Percentiles rank a stretch among this genome's conserved stretches.
Conservation (phyloP, 1,284 basidiomycete species). For the Naganishia sp. region DNA sequence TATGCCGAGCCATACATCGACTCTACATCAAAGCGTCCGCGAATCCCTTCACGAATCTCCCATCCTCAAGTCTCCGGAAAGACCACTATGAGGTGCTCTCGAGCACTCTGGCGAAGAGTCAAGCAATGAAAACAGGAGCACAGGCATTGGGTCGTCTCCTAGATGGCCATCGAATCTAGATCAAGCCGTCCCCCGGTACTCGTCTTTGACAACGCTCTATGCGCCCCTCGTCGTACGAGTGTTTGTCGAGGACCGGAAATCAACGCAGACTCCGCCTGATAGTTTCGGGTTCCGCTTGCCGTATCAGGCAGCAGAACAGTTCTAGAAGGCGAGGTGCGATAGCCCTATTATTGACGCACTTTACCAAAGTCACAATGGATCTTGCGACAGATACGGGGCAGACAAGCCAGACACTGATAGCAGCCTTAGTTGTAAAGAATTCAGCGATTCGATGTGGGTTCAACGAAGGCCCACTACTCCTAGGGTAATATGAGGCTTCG, state of each 20-base stretch:
- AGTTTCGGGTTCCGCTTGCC: background rate
- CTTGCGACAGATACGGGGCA: slow-evolving; percentile 55
- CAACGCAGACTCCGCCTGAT: background rate
- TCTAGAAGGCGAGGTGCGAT: background rate
- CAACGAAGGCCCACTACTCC: no score
- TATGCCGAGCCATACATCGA: slow-evolving; percentile 52
- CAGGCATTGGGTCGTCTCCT: slow-evolving; percentile 45
- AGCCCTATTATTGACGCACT: slow-evolving; percentile 31
- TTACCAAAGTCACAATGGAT: slow-evolving; percentile 44
- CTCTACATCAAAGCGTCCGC: slow-evolving; percentile 43
- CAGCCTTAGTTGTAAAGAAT: background rate
- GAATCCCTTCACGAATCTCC: slow-evolving; percentile 50
- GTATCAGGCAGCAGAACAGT: slow-evolving; percentile 5
- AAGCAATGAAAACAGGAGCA: slow-evolving; percentile 43
- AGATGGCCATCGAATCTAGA: slow-evolving; percentile 36
- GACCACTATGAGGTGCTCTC: background rate
- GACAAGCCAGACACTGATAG: slow-evolving; percentile 37
- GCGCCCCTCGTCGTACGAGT: slow-evolving; percentile 9
- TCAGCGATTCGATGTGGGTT: no score
- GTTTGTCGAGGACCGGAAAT: slow-evolving; percentile 9
- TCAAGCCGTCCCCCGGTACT: background rate
- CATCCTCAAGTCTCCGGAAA: slow-evolving; percentile 32
- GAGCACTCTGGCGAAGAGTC: slow-evolving; percentile 43
- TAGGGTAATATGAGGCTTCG: no score
- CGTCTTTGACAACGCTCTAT: slow-evolving; percentile 22